A percentile compares a stretch with the other conserved stretches of the same genome.
Conservation (phyloP, 495 filamentous ascomycete genomes). For the Chaetomium fimeti region DNA sequence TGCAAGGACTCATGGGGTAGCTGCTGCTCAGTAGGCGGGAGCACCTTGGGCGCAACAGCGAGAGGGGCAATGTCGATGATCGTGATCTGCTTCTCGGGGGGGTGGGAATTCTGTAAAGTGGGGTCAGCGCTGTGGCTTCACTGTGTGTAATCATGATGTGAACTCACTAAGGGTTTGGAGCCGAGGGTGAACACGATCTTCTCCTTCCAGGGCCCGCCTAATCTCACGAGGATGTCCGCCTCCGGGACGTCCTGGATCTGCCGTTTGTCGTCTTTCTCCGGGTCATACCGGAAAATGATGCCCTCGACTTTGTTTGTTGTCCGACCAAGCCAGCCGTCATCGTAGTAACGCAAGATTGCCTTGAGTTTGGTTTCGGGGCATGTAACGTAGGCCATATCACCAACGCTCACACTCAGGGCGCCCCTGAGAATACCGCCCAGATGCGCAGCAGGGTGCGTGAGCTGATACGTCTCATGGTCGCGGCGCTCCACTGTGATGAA, state of each 20-base stretch:
- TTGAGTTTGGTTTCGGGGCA: conserved; percentile 87
- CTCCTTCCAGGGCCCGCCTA: conserved; percentile 79
- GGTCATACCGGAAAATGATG: conserved; percentile 84
- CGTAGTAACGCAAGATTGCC: conserved; percentile 84
- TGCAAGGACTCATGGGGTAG: conserved; percentile 86
- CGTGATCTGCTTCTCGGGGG: conserved; percentile 61
- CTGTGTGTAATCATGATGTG: background rate
- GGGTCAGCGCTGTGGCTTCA: conserved; percentile 7
- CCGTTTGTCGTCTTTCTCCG: conserved; percentile 71
- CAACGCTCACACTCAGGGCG: conserved; percentile 76
- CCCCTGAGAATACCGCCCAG: conserved; percentile 85
- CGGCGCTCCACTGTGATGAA: conserved; percentile 82
- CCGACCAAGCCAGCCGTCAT: conserved; percentile 92
- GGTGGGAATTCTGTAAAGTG: conserved; percentile 38
- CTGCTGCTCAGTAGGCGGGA: conserved; percentile 73
- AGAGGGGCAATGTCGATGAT: conserved; percentile 86
- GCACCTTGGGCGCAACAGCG: conserved; percentile 67
- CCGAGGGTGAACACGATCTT: conserved; percentile 55
- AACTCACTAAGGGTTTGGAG: conserved; percentile 51
- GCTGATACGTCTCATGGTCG: conserved; percentile 85
- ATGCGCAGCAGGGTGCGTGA: conserved; percentile 92
- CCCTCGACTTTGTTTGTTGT: conserved; percentile 89
- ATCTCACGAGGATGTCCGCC: conserved; percentile 74
- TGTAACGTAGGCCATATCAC: conserved; percentile 80
- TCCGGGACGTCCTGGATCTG: conserved; percentile 82